Percentiles rank a stretch among this genome's conserved stretches.
phyloP scores from a whole-genome alignment of 2,329 filamentous ascomycete genomes.

The Biscogniauxia mediterranea region DNA sequence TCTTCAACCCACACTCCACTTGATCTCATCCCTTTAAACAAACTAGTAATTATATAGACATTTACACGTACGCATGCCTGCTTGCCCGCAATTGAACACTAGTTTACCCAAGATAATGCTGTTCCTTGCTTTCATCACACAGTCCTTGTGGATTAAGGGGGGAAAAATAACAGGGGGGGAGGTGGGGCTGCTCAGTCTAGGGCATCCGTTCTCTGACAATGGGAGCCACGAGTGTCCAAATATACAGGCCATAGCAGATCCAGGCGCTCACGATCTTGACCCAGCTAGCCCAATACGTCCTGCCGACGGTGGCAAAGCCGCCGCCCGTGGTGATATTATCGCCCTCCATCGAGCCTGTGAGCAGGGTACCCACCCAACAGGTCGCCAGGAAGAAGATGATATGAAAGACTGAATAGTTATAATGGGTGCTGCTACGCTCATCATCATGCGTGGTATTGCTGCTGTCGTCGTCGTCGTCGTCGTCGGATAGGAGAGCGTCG shows the following conservation, averaged over 20 bases:
- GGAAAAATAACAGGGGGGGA: too few species aligned
- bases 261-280: constrained; percentile 98
- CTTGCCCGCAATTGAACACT: too few species aligned
- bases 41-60: too few species aligned
- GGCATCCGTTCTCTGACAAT: constrained; percentile 45
- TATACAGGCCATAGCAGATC: constrained; percentile 93
- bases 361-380: constrained; percentile 88
- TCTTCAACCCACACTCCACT: too few species aligned
- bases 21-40: too few species aligned
- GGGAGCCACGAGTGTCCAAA: constrained; percentile 89
- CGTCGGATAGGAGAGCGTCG: constrained; percentile 77
- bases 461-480: constrained; percentile 63
- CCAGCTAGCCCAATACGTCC: constrained; percentile 97
- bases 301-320: constrained; percentile 87
- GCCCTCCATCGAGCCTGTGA: constrained; percentile 49
- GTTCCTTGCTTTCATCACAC: too few species aligned
- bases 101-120: too few species aligned
- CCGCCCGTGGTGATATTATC: constrained; percentile 62
- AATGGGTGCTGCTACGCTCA: constrained; percentile 85
- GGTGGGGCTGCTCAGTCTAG: too few species aligned
- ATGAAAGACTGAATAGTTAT: constrained; percentile 95
- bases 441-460: constrained; percentile 73
- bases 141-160: too few species aligned
- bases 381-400: constrained; percentile 97
- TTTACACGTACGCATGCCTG: too few species aligned